phyloP scores from a whole-genome alignment of 495 filamentous ascomycete species.

The Letharia lupina region DNA sequence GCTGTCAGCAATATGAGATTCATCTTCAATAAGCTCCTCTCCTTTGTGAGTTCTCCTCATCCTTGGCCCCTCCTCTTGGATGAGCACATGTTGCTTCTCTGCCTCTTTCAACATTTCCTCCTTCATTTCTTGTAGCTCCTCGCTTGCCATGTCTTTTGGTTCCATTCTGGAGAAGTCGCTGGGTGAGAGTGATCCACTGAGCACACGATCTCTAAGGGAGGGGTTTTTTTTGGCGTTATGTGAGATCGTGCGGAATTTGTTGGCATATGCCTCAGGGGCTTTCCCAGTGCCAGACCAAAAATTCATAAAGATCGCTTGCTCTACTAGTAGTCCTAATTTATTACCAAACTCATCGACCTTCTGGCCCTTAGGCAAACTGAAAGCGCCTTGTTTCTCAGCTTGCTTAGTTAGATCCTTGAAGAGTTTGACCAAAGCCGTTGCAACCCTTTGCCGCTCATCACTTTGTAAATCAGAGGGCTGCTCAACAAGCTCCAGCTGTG shows the following conservation, averaged over 20 bases:
- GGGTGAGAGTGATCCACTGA: conserved; percentile 59
- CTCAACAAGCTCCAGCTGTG: conserved; percentile 27
- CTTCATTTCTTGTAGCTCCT: conserved; percentile 74
- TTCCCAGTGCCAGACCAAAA: conserved; percentile 43
- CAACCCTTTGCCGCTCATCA: conserved; percentile 42
- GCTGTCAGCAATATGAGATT: conserved; percentile 37
- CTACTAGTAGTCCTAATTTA: conserved; percentile 60
- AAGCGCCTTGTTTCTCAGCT: conserved; percentile 42
- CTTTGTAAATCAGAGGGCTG: conserved; percentile 39
- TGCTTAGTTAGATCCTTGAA: conserved; percentile 46
- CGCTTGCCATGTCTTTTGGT: conserved; percentile 79
- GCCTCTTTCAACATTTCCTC: conserved; percentile 67
- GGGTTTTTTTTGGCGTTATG: conserved; percentile 83
- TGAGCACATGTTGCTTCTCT: conserved; percentile 79
- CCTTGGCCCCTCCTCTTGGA: conserved; percentile 73
- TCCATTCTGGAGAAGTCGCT: conserved; percentile 74
- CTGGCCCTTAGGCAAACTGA: conserved; percentile 45
- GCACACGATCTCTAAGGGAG: conserved; percentile 65
- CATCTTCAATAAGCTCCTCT: conserved; percentile 78
- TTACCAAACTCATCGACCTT: conserved; percentile 44
- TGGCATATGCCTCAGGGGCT: conserved; percentile 44
- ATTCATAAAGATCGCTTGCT: conserved; percentile 58
- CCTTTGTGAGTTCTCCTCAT: conserved; percentile 92
- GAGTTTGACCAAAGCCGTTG: conserved; percentile 43
- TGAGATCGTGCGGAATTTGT: conserved; percentile 54